Conservation (phyloP, 2,329 filamentous ascomycete species). For the Clarireedia homoeocarpa region DNA sequence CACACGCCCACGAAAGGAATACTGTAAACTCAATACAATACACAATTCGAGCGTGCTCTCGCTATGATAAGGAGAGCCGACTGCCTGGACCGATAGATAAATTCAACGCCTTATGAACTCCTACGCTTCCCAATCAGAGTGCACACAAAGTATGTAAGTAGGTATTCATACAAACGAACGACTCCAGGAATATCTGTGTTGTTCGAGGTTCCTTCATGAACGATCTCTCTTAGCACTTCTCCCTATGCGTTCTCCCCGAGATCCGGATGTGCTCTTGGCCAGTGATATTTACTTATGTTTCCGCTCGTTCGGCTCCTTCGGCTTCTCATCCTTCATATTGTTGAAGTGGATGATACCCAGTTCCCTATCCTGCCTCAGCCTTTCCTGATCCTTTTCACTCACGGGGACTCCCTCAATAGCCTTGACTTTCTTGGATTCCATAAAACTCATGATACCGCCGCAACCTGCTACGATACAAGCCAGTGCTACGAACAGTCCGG, state of each 20-base stretch:
- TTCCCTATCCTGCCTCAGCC: conserved; percentile 44
- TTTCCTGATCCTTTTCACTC: conserved; percentile 45
- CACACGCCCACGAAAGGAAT: too few relatives aligned
- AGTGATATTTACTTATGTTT: conserved; percentile 6
- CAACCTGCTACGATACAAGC: conserved; percentile 61
- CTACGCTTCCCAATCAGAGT: background rate
- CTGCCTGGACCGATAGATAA: background rate
- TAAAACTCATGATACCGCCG: conserved; percentile 62
- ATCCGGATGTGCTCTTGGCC: background rate
- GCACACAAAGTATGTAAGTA: background rate
- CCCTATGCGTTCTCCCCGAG: background rate
- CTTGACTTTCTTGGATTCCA: conserved; percentile 67
- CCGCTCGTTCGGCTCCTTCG: conserved; percentile 34
- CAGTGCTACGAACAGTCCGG: conserved; percentile 69
- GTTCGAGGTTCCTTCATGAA: background rate
- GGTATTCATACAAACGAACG: background rate
- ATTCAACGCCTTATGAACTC: background rate
- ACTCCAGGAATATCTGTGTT: background rate
- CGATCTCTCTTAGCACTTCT: background rate
- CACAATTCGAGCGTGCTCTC: too few relatives aligned
- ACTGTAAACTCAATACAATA: too few relatives aligned
- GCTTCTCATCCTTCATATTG: conserved; percentile 45
- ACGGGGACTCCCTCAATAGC: conserved; percentile 61
- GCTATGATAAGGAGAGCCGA: too few relatives aligned
- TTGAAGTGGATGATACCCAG: conserved; percentile 51